Percentiles rank a stretch among this genome's conserved stretches.
Evolutionary conservation across 2,329 filamentous ascomycete species (phyloP).

Genomic region (Botryotinia narcissicola): DNA sequence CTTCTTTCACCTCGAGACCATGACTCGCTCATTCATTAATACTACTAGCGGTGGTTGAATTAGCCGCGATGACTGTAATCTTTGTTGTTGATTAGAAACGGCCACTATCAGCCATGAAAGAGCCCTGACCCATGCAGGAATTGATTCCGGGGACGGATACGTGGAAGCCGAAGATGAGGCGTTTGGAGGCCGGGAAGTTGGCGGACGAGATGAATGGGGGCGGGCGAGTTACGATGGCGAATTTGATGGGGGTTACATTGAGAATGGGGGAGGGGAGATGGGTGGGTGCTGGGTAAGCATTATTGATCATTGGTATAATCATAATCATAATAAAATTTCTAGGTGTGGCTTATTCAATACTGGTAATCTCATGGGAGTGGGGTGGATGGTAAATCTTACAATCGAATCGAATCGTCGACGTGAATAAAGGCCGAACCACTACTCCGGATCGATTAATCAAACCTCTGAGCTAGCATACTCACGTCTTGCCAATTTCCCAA

Average conservation of each 20-base stretch:
- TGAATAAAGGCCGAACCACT: neutral
- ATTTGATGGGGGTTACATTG: neutral
- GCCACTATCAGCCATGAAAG: neutral
- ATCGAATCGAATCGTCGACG: neutral
- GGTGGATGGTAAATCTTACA: neutral
- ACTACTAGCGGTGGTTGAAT: neutral
- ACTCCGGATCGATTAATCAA: slow-evolving; percentile 2
- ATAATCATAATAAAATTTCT: too few relatives aligned
- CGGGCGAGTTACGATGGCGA: neutral
- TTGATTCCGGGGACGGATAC: neutral
- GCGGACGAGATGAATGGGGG: neutral
- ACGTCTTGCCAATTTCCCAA: neutral
- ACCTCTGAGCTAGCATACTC: neutral
- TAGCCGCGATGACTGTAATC: slow-evolving; percentile 4
- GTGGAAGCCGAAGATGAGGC: neutral
- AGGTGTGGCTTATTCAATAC: neutral
- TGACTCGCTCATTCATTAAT: neutral
- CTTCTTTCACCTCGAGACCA: neutral
- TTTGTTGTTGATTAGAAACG: slow-evolving; percentile 9
- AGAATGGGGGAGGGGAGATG: neutral
- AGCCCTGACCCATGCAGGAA: neutral
- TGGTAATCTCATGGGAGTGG: neutral
- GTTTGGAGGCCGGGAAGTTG: neutral
- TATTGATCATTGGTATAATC: neutral
- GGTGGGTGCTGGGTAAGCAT: neutral